A percentile compares a stretch with the other conserved stretches of the same genome.
Conservation (phyloP, 495 filamentous ascomycete genomes). For the Neurospora sp. region DNA sequence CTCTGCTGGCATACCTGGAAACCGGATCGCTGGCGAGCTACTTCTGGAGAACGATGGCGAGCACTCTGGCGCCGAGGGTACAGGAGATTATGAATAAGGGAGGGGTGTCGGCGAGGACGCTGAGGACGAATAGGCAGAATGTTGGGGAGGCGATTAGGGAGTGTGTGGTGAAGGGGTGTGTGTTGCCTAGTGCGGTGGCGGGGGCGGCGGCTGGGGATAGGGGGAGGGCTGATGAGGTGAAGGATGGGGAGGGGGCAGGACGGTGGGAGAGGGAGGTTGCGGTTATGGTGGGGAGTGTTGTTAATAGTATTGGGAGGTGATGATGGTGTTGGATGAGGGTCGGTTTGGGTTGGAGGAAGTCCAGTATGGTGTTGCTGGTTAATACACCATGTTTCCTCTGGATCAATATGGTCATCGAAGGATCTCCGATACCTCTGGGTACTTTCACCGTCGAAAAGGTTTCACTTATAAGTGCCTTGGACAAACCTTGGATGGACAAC, state of each 20-base stretch:
- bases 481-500: background rate
- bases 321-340: background rate
- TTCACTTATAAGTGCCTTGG: background rate
- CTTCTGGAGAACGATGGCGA: conserved; percentile 84
- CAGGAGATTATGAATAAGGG: conserved; percentile 75
- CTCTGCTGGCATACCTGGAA: conserved; percentile 69
- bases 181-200: conserved; percentile 34
- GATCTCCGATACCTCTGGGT: background rate
- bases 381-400: background rate
- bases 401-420: background rate
- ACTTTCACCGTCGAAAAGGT: background rate
- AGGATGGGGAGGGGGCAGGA: conserved; percentile 21
- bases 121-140: conserved; percentile 63
- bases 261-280: conserved; percentile 85
- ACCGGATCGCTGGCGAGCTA: conserved; percentile 78
- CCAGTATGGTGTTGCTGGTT: background rate
- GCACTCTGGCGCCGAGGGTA: conserved; percentile 63
- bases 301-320: conserved; percentile 34
- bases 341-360: background rate
- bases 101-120: conserved; percentile 69
- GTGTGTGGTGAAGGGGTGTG: conserved; percentile 71
- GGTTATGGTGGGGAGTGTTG: conserved; percentile 80
- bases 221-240: conserved; percentile 23
- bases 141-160: conserved; percentile 70
- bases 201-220: conserved; percentile 27